Conservation (phyloP, 2,329 filamentous ascomycete genomes). For the Neocatenulostroma microsporum region DNA sequence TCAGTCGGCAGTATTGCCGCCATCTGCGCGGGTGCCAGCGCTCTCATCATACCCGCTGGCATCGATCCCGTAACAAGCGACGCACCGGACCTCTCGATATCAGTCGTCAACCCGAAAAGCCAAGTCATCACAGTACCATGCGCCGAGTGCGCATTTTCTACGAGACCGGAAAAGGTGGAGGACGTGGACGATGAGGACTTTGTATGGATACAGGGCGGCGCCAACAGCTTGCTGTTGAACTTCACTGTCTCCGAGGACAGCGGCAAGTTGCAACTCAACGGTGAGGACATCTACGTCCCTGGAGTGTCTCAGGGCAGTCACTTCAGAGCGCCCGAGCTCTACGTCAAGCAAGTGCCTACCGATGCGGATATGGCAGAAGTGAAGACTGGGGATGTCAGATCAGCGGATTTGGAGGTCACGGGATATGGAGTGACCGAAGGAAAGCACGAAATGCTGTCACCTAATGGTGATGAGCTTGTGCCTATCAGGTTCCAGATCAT, state of each 20-base stretch:
- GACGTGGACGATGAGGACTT: constrained; percentile 18
- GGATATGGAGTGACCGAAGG: constrained; percentile 31
- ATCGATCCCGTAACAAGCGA: constrained; percentile 31
- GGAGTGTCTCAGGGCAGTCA: too few species aligned
- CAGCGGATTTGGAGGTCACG: constrained; percentile 30
- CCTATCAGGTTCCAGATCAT: constrained; percentile 52
- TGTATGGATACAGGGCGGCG: constrained; percentile 26
- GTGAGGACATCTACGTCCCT: constrained; percentile 54
- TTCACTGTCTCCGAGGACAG: constrained; percentile 46
- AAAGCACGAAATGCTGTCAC: constrained; percentile 39
- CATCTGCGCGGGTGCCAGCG: constrained; percentile 26
- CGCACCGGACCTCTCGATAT: not conserved
- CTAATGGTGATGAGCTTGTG: constrained; percentile 47
- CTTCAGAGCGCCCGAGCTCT: too few species aligned
- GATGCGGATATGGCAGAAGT: constrained; percentile 18
- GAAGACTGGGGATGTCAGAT: constrained; percentile 20
- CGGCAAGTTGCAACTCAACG: constrained; percentile 49
- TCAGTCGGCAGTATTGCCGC: constrained; percentile 23
- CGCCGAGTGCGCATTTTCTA: constrained; percentile 44
- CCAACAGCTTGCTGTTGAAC: constrained; percentile 37
- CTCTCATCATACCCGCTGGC: constrained; percentile 49
- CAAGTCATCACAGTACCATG: constrained; percentile 47
- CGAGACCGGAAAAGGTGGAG: constrained; percentile 14
- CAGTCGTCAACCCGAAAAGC: constrained; percentile 27
- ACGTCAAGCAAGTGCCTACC: constrained; percentile 22